Conservation (phyloP, 2,329 filamentous ascomycete genomes). For the Rutstroemia sydowiana region DNA sequence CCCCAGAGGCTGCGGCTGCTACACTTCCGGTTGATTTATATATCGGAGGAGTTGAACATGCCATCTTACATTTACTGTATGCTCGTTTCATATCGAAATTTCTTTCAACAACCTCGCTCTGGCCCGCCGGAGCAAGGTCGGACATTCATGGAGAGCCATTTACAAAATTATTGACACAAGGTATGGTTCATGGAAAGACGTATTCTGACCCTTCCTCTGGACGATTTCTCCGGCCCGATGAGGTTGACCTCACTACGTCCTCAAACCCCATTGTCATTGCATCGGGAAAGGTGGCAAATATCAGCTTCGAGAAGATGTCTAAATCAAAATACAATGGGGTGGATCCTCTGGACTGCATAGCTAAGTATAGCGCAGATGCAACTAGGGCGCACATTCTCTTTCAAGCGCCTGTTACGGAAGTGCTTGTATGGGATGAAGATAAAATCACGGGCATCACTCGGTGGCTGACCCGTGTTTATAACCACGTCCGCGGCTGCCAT, state of each 20-base stretch:
- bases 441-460: conserved; percentile 77
- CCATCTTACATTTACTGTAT: conserved; percentile 83
- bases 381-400: conserved; percentile 84
- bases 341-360: conserved; percentile 66
- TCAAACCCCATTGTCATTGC: conserved; percentile 52
- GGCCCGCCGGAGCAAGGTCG: conserved; percentile 36
- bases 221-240: conserved; percentile 67
- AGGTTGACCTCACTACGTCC: conserved; percentile 57
- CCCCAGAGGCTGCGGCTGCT: conserved; percentile 45
- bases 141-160: conserved; percentile 62
- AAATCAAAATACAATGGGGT: conserved; percentile 93
- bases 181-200: conserved; percentile 88
- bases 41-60: conserved; percentile 82
- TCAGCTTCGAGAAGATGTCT: conserved; percentile 86
- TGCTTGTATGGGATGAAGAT: conserved; percentile 79
- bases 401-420: conserved; percentile 74
- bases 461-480: conserved; percentile 62
- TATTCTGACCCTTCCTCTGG: conserved; percentile 68
- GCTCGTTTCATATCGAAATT: conserved; percentile 89
- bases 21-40: conserved; percentile 79
- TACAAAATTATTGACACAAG: conserved; percentile 74
- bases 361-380: conserved; percentile 72
- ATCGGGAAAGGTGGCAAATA: conserved; percentile 49
- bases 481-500: conserved; percentile 5
- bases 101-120: conserved; percentile 49